phyloP scores from a whole-genome alignment of 148 eudicot genomes.

The Silene latifolia region DNA sequence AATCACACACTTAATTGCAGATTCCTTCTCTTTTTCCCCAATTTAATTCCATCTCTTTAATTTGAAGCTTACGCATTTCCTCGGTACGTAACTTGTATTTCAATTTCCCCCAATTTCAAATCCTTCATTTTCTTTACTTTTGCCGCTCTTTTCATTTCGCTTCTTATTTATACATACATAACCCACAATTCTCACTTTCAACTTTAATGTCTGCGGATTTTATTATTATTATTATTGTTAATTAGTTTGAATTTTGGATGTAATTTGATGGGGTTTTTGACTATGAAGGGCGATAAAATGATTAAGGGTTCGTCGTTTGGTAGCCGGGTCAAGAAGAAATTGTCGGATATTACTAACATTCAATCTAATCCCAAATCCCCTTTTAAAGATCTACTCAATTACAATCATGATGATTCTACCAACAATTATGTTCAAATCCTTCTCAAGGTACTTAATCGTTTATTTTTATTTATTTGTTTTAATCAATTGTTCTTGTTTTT shows the following conservation, averaged over 20 bases:
- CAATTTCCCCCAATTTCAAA: background rate
- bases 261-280: constrained; percentile 13
- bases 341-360: constrained; percentile 64
- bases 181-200: too few relatives aligned
- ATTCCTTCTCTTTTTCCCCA: background rate
- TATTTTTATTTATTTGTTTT: background rate
- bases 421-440: constrained; percentile 49
- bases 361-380: constrained; percentile 47
- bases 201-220: background rate
- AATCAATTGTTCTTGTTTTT: background rate
- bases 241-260: background rate
- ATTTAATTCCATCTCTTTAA: constrained; percentile 15
- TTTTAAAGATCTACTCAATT: constrained; percentile 17
- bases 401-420: constrained; percentile 19
- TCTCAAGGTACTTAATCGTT: constrained; percentile 32
- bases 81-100: background rate
- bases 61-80: constrained; percentile 15
- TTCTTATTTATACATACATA: background rate
- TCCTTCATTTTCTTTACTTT: background rate
- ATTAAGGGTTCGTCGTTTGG: constrained; percentile 54
- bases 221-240: background rate
- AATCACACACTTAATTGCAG: too few relatives aligned
- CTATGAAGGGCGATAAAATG: constrained; percentile 30
- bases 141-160: background rate
- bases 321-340: constrained; percentile 43